These are phyloP conservation scores for Thraustotheca clavata DNA, from an alignment of 352 stramenopile species.

Conservation along the genomic window DNA sequence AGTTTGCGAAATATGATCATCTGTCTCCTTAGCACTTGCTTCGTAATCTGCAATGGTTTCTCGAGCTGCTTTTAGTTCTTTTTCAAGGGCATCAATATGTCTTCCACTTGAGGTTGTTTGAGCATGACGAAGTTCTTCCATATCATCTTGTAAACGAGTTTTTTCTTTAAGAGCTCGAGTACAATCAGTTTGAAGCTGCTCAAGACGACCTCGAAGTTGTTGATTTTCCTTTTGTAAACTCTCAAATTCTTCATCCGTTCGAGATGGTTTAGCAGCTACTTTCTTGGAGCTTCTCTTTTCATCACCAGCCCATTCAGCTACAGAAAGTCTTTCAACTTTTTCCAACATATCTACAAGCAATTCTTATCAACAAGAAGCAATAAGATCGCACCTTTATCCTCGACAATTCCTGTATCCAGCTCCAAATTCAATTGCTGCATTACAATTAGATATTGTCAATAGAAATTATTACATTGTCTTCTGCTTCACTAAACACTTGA, in stretches of 20 bases:
- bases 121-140: constrained; percentile 54
- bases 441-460: background rate
- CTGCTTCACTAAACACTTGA: constrained; percentile 65
- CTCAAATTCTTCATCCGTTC: constrained; percentile 26
- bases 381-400: constrained; percentile 32
- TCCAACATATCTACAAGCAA: constrained; percentile 41
- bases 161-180: constrained; percentile 23
- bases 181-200: constrained; percentile 27
- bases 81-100: constrained; percentile 43
- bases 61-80: constrained; percentile 43
- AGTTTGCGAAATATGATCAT: constrained; percentile 64
- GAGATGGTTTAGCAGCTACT: background rate
- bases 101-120: constrained; percentile 32
- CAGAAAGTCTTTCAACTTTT: constrained; percentile 63
- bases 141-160: constrained; percentile 47
- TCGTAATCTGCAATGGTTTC: constrained; percentile 51
- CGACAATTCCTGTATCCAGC: constrained; percentile 64
- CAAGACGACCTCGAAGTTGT: background rate
- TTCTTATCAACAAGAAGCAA: too few species aligned
- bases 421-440: constrained; percentile 46
- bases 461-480: constrained; percentile 36
- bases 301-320: constrained; percentile 56
- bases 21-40: constrained; percentile 41
- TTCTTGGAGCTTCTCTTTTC: constrained; percentile 21
- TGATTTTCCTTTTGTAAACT: constrained; percentile 27